phyloP scores from a whole-genome alignment of 2,329 filamentous ascomycete species.

The Volutella citrinella region DNA sequence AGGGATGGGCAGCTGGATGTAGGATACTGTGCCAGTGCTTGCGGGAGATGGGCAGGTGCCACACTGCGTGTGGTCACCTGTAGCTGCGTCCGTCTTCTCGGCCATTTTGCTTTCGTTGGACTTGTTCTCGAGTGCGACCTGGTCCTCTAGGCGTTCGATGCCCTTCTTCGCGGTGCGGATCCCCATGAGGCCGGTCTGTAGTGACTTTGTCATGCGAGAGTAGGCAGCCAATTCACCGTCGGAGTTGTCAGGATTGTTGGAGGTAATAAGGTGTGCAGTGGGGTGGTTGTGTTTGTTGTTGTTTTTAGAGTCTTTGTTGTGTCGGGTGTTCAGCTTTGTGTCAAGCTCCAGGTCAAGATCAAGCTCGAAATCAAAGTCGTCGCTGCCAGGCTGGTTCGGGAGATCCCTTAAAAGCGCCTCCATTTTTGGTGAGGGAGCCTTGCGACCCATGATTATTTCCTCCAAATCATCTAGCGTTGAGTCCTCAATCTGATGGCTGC shows the following conservation, averaged over 20 bases:
- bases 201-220: conserved; percentile 49
- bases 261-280: neutral
- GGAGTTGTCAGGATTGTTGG: conserved; percentile 25
- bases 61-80: conserved; percentile 12
- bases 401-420: conserved; percentile 24
- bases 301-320: conserved; percentile 17
- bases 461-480: conserved; percentile 59
- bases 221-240: conserved; percentile 42
- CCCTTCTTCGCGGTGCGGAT: conserved; percentile 56
- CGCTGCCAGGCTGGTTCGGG: conserved; percentile 19
- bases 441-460: conserved; percentile 43
- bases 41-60: conserved; percentile 15
- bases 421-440: conserved; percentile 23
- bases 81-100: conserved; percentile 14
- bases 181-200: conserved; percentile 49
- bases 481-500: conserved; percentile 54
- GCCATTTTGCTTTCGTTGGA: conserved; percentile 8
- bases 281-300: conserved; percentile 2
- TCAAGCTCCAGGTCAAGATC: conserved; percentile 22
- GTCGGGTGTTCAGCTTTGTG: conserved; percentile 22
- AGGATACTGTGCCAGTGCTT: conserved; percentile 24
- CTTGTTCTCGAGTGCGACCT: conserved; percentile 40
- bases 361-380: conserved; percentile 21
- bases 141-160: conserved; percentile 55
- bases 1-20: conserved; percentile 44